Conservation (phyloP, 2,329 filamentous ascomycete genomes). For the Tolypocladium amazonense region DNA sequence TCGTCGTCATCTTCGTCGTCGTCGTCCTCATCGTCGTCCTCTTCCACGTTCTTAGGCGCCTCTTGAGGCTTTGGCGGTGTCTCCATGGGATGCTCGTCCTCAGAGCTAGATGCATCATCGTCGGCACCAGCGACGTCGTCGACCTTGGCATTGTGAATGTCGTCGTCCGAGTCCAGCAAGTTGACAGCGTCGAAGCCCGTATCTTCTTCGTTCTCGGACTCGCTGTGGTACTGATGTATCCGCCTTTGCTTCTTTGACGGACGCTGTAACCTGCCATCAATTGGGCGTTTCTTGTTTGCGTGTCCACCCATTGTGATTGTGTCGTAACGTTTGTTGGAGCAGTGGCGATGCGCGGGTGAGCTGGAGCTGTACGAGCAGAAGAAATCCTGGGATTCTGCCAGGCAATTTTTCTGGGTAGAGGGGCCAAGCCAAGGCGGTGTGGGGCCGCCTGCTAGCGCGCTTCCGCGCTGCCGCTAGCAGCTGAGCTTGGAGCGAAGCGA, state of each 20-base stretch:
- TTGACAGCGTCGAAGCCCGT: slow-evolving; percentile 40
- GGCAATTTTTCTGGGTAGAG: slow-evolving; percentile 5
- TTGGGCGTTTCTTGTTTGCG: slow-evolving; percentile 21
- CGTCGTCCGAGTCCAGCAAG: slow-evolving; percentile 46
- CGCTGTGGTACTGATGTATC: slow-evolving; percentile 40
- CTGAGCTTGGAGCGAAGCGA: neutral
- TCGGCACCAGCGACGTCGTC: slow-evolving; percentile 36
- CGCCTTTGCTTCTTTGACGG: slow-evolving; percentile 44
- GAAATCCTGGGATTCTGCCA: slow-evolving; percentile 9
- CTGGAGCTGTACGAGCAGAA: neutral
- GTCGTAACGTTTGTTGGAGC: neutral
- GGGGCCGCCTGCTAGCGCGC: neutral
- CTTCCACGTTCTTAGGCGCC: slow-evolving; percentile 6
- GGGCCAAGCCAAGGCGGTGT: slow-evolving; percentile 7
- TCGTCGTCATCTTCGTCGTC: slow-evolving; percentile 14
- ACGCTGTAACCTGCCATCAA: slow-evolving; percentile 20
- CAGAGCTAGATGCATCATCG: slow-evolving; percentile 23
- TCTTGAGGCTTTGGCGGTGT: slow-evolving; percentile 1
- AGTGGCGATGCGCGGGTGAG: neutral
- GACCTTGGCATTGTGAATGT: slow-evolving; percentile 40
- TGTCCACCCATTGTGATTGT: slow-evolving; percentile 19
- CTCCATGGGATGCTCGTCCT: slow-evolving; percentile 18
- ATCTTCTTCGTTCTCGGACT: slow-evolving; percentile 30
- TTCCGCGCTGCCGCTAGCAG: neutral
- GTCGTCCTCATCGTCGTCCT: slow-evolving; percentile 13